Evolutionary conservation across 116 monocot genomes (phyloP).

Genomic region (Phalaenopsis hybrid): DNA sequence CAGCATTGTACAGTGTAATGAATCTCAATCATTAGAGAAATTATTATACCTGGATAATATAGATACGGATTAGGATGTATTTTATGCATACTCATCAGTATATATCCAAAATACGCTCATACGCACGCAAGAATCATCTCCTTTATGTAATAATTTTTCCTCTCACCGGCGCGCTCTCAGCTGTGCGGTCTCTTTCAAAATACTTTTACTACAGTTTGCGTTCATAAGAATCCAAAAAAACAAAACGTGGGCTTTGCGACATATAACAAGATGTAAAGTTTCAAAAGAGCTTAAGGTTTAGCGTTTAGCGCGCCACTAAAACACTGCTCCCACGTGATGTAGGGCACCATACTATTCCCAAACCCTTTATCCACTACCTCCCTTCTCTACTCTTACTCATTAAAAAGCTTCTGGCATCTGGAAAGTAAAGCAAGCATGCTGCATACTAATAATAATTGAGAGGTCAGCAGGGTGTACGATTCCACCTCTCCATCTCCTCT

Average conservation of each 20-base stretch:
- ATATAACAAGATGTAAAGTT: neutral
- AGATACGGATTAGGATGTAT: too few species aligned
- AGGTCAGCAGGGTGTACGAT: neutral
- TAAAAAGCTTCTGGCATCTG: conserved; percentile 1
- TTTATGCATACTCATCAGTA: too few species aligned
- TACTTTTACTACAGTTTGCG: neutral
- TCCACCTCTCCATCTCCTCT: neutral
- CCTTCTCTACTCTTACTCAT: neutral
- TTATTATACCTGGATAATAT: too few species aligned
- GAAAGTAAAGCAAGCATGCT: neutral
- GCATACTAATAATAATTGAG: conserved; percentile 8
- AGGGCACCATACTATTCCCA: conserved; percentile 12
- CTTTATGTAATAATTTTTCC: neutral
- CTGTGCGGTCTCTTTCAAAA: neutral
- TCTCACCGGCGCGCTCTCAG: neutral
- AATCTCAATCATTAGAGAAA: neutral
- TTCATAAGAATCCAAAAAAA: neutral
- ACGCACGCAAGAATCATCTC: too few species aligned
- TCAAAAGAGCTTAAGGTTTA: neutral
- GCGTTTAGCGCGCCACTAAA: neutral
- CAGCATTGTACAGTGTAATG: neutral
- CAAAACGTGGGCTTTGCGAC: neutral
- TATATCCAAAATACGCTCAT: too few species aligned
- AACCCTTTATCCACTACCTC: neutral
- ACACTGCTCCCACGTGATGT: conserved; percentile 21